phyloP scores from a whole-genome alignment of 2,329 filamentous ascomycete species.

The Drechslerella coelobrocha region DNA sequence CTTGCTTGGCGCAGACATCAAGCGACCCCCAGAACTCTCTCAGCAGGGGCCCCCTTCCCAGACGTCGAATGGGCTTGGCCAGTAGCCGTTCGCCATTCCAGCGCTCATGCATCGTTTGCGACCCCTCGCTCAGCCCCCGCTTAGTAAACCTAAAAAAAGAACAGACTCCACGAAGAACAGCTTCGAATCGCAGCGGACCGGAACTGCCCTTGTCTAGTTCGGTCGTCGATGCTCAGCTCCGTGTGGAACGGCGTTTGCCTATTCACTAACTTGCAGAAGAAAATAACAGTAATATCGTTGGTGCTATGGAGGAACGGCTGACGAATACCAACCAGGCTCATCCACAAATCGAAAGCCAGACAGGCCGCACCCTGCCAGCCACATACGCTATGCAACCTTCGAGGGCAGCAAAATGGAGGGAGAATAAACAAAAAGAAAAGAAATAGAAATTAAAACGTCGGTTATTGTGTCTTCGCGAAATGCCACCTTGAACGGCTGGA shows the following conservation, averaged over 20 bases:
- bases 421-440: background rate
- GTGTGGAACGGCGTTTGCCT: constrained; percentile 3
- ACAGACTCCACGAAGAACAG: background rate
- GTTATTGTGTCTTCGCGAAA: background rate
- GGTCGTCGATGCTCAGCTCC: background rate
- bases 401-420: no score
- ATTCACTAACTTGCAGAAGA: no score
- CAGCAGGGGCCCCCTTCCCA: background rate
- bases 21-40: background rate
- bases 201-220: constrained; percentile 21
- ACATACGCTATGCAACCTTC: constrained; percentile 21
- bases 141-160: constrained; percentile 1
- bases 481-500: background rate
- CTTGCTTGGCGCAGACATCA: background rate
- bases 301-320: constrained; percentile 42
- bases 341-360: constrained; percentile 15
- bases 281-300: no score
- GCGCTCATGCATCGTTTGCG: background rate
- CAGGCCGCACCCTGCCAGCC: constrained; percentile 17
- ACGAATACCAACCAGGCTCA: constrained; percentile 26
- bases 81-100: background rate
- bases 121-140: background rate
- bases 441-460: background rate
- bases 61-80: background rate
- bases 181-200: constrained; percentile 26